phyloP scores from a whole-genome alignment of 129 eudicot species.

The Oenanthe sinensis region DNA sequence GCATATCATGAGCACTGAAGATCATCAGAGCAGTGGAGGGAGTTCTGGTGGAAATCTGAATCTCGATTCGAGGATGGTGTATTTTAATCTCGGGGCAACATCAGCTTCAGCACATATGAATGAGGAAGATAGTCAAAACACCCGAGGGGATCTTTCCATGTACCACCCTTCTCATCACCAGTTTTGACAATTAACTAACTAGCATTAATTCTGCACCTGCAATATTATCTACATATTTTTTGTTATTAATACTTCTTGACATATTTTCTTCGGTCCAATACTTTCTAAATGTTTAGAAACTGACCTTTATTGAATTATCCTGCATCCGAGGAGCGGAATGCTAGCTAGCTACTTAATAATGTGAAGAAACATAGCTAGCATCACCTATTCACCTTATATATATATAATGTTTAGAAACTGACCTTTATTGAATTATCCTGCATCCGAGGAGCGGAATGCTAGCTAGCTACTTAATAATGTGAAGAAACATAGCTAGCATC shows the following conservation, averaged over 20 bases:
- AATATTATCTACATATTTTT: not conserved
- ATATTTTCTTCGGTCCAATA: not conserved
- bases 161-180: conserved; percentile 62
- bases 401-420: not conserved
- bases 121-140: conserved; percentile 29
- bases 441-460: not conserved
- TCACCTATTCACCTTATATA: not conserved
- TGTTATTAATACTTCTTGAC: not conserved
- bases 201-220: not conserved
- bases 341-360: not conserved
- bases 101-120: conserved; percentile 37
- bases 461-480: not conserved
- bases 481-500: not conserved
- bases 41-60: conserved; percentile 35
- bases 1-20: conserved; percentile 23
- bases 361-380: not conserved
- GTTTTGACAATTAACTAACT: conserved; percentile 23
- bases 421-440: not conserved
- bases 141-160: conserved; percentile 45
- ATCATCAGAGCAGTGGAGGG: conserved; percentile 39
- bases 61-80: conserved; percentile 71
- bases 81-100: conserved; percentile 64
- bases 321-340: not conserved
- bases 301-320: not conserved
- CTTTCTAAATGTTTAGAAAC: not conserved